Conservation (phyloP, 352 stramenopile genomes). For the Elongisporangium undulatum region DNA sequence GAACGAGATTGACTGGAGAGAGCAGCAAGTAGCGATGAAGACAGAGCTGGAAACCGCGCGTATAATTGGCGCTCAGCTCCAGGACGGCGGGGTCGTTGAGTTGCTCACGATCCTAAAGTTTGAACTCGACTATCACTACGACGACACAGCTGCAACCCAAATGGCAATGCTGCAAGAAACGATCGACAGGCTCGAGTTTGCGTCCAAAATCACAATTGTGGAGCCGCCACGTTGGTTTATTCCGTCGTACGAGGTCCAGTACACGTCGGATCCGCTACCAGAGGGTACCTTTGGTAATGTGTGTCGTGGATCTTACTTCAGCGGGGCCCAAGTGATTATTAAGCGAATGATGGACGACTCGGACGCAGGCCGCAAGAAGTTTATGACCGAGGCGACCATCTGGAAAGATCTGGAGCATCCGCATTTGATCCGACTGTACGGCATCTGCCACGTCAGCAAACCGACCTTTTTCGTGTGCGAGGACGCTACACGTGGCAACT, state of each 20-base stretch:
- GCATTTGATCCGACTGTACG: constrained; percentile 26
- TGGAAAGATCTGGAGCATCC: constrained; percentile 24
- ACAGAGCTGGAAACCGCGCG: too few species aligned
- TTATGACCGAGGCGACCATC: constrained; percentile 23
- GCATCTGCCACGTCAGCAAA: constrained; percentile 26
- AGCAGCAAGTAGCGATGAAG: too few species aligned
- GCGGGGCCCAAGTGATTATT: constrained; percentile 24
- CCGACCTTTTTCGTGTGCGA: constrained; percentile 24
- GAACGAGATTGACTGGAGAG: too few species aligned
- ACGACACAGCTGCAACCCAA: too few species aligned
- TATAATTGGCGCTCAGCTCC: too few species aligned
- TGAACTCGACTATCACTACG: constrained; percentile 5
- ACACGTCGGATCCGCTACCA: too few species aligned
- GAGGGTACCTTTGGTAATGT: constrained; percentile 24
- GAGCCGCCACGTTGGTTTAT: too few species aligned
- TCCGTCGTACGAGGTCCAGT: too few species aligned
- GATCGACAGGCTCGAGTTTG: too few species aligned
- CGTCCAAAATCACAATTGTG: too few species aligned
- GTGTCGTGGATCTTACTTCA: constrained; percentile 22
- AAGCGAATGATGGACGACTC: constrained; percentile 13
- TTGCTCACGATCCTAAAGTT: constrained; percentile 15
- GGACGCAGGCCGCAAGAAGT: constrained; percentile 6
- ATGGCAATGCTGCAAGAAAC: too few species aligned
- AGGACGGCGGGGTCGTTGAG: constrained; percentile 3
- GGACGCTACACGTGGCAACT: constrained; percentile 13